These are phyloP conservation scores for Termitomyces sp. DNA, from an alignment of 1,284 basidiomycete genomes.

Conservation along the genomic window DNA sequence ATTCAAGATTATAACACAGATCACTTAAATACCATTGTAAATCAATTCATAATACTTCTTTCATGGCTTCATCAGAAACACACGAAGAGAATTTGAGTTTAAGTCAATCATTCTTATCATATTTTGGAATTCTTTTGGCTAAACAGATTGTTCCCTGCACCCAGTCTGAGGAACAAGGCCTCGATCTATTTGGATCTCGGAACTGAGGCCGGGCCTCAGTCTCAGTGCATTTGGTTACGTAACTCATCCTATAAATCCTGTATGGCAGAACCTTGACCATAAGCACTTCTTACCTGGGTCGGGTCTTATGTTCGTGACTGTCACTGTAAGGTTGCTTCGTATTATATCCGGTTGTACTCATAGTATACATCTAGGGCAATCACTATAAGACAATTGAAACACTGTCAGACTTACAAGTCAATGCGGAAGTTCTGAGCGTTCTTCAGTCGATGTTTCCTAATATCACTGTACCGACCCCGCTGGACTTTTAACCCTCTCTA, in stretches of 20 bases:
- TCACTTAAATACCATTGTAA: too few relatives aligned
- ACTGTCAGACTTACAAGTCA: constrained; percentile 41
- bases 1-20: too few relatives aligned
- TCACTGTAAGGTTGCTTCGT: constrained; percentile 38
- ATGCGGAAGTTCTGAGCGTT: constrained; percentile 49
- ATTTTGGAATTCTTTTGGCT: too few relatives aligned
- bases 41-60: too few relatives aligned
- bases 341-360: not conserved
- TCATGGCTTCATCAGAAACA: too few relatives aligned
- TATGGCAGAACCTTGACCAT: constrained; percentile 69
- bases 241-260: constrained; percentile 25
- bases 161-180: too few relatives aligned
- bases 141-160: too few relatives aligned
- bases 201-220: constrained; percentile 42
- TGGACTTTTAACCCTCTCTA: constrained; percentile 55
- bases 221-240: not conserved
- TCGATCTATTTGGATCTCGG: too few relatives aligned
- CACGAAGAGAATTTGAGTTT: too few relatives aligned
- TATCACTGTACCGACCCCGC: constrained; percentile 45
- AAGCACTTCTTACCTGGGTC: constrained; percentile 55
- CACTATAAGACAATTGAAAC: constrained; percentile 54
- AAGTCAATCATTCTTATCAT: too few relatives aligned
- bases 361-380: constrained; percentile 37
- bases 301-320: constrained; percentile 59
- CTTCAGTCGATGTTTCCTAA: constrained; percentile 55